Evolutionary conservation across 306 rosid genomes (phyloP).

Genomic region (Prunus mume): DNA sequence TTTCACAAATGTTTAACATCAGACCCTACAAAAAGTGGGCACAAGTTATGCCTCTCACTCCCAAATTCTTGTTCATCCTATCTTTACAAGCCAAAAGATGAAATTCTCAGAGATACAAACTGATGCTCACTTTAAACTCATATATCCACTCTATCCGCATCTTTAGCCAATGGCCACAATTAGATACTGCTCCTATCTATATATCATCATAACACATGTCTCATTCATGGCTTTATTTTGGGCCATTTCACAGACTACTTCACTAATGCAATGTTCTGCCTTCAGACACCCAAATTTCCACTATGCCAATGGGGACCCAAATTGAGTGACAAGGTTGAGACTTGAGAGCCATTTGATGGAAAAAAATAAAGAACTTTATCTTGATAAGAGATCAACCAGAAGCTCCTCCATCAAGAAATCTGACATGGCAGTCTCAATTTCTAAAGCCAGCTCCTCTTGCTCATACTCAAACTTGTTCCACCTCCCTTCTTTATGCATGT

Average conservation of each 20-base stretch:
- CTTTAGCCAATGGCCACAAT: background rate
- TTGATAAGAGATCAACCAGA: constrained; percentile 25
- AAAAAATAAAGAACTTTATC: background rate
- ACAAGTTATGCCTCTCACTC: constrained; percentile 12
- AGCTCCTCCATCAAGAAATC: constrained; percentile 45
- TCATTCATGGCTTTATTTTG: background rate
- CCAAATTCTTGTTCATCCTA: background rate
- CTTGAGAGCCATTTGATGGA: background rate
- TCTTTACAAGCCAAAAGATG: constrained; percentile 5
- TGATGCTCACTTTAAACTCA: background rate
- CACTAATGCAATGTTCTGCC: background rate
- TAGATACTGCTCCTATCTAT: background rate
- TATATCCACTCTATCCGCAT: background rate
- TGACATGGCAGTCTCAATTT: constrained; percentile 46
- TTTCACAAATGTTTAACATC: background rate
- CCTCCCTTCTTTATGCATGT: constrained; percentile 43
- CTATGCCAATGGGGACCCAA: background rate
- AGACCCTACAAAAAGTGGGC: constrained; percentile 13
- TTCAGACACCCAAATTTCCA: background rate
- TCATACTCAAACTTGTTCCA: constrained; percentile 56
- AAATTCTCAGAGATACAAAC: background rate
- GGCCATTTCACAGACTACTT: background rate
- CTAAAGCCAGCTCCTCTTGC: constrained; percentile 45
- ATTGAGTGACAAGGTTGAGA: background rate
- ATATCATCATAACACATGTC: background rate